Evolutionary conservation across 2,329 filamentous ascomycete genomes (phyloP).

Genomic region (Beauveria asiatica): DNA sequence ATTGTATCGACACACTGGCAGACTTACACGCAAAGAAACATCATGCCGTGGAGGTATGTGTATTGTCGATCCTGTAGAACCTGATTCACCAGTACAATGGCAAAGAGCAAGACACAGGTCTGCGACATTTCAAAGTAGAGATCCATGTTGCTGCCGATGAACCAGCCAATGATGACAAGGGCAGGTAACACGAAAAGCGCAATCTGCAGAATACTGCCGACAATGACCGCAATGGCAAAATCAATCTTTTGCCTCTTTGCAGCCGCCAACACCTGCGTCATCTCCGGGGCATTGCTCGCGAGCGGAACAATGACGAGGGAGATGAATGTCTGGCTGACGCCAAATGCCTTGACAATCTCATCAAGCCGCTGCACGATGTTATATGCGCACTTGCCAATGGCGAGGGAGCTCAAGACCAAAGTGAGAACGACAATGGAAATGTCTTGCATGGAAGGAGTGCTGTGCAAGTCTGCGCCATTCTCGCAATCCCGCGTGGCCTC

Average conservation of each 20-base stretch:
- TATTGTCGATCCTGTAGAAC: conserved; percentile 14
- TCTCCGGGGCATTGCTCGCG: conserved; percentile 13
- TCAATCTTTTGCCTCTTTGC: conserved; percentile 13
- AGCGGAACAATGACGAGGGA: conserved; percentile 13
- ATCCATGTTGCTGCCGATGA: conserved; percentile 9
- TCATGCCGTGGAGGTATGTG: conserved; percentile 13
- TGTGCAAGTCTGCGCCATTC: background rate
- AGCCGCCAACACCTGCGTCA: conserved; percentile 13
- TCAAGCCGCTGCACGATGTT: conserved; percentile 12
- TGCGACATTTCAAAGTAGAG: conserved; percentile 14
- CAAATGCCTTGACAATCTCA: conserved; percentile 4
- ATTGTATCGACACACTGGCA: background rate
- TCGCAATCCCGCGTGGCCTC: background rate
- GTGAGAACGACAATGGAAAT: background rate
- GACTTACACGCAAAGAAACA: conserved; percentile 14
- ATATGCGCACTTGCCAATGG: conserved; percentile 12
- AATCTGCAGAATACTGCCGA: conserved; percentile 15
- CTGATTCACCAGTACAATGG: conserved; percentile 14
- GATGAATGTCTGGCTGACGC: conserved; percentile 13
- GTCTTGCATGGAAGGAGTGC: conserved; percentile 10
- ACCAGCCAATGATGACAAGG: conserved; percentile 13
- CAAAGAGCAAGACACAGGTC: conserved; percentile 13
- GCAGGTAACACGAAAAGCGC: conserved; percentile 13
- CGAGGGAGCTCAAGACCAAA: background rate
- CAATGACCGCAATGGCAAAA: conserved; percentile 15